A percentile compares a stretch with the other conserved stretches of the same genome.
Evolutionary conservation across 2,329 filamentous ascomycete genomes (phyloP).

Genomic region (Pseudohalonectria lignicola): DNA sequence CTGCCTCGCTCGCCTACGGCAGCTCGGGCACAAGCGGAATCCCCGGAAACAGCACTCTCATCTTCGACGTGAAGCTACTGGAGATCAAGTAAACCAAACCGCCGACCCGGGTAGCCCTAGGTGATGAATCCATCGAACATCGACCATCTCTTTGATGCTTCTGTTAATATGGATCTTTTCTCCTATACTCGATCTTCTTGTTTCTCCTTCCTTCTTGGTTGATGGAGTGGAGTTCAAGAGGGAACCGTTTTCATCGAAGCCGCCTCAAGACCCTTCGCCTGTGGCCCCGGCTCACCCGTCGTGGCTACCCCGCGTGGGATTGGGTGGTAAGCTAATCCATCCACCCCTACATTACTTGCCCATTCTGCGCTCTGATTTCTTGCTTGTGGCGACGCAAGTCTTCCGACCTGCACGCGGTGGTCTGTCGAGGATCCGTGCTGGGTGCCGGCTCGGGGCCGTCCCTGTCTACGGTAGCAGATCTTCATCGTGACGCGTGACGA

Average conservation of each 20-base stretch:
- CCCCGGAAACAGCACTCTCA: conserved; percentile 79
- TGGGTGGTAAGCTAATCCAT: background rate
- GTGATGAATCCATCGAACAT: no score
- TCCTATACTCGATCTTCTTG: background rate
- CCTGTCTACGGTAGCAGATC: conserved; percentile 24
- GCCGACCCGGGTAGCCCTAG: background rate
- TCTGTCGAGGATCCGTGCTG: conserved; percentile 26
- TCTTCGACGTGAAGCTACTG: conserved; percentile 83
- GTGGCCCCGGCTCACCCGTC: no score
- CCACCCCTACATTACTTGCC: background rate
- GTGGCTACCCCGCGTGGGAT: no score
- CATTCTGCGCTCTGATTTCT: background rate
- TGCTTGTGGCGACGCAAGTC: conserved; percentile 26
- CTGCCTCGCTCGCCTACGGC: conserved; percentile 80
- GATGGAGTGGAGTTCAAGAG: no score
- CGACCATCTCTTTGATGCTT: background rate
- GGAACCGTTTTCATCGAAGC: no score
- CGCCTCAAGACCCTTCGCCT: no score
- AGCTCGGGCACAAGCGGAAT: conserved; percentile 74
- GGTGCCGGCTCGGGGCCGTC: no score
- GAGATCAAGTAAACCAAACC: conserved; percentile 65
- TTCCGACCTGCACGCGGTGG: conserved; percentile 32
- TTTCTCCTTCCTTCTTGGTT: background rate
- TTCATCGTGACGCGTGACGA: no score
- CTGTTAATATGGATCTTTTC: background rate